Conservation (phyloP, 2,329 filamentous ascomycete species). For the Fusarium protoensiforme region DNA sequence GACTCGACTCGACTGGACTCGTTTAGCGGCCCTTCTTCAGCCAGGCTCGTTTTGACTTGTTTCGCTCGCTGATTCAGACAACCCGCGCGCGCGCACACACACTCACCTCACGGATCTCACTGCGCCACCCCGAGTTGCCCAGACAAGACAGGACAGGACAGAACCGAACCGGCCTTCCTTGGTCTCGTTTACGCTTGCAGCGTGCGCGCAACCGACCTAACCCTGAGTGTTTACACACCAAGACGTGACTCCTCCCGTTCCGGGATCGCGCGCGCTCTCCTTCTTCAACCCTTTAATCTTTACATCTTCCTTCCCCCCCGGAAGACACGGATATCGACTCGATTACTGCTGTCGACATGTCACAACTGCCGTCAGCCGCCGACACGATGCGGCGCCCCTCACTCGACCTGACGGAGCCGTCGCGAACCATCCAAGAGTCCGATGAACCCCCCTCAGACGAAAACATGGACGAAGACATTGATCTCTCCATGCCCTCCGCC, state of each 20-base stretch:
- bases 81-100: not conserved
- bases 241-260: constrained; percentile 6
- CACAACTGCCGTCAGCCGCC: constrained; percentile 31
- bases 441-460: constrained; percentile 45
- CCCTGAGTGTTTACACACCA: constrained; percentile 9
- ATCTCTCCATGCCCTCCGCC: constrained; percentile 52
- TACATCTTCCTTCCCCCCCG: not conserved
- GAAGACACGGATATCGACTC: not conserved
- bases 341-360: constrained; percentile 14
- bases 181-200: constrained; percentile 23
- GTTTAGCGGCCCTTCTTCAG: constrained; percentile 18
- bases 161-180: not conserved
- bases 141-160: constrained; percentile 6
- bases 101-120: constrained; percentile 17
- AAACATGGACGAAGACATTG: constrained; percentile 47
- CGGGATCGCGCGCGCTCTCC: not conserved
- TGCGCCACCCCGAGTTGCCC: constrained; percentile 30
- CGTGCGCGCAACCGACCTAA: constrained; percentile 3
- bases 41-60: constrained; percentile 18
- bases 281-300: not conserved
- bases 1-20: constrained; percentile 26
- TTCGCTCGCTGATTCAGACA: constrained; percentile 28
- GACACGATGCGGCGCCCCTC: constrained; percentile 57
- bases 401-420: constrained; percentile 54
- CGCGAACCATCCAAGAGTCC: constrained; percentile 53